phyloP scores from a whole-genome alignment of 169 alveolate species.

The Plasmodium chabaudi region DNA sequence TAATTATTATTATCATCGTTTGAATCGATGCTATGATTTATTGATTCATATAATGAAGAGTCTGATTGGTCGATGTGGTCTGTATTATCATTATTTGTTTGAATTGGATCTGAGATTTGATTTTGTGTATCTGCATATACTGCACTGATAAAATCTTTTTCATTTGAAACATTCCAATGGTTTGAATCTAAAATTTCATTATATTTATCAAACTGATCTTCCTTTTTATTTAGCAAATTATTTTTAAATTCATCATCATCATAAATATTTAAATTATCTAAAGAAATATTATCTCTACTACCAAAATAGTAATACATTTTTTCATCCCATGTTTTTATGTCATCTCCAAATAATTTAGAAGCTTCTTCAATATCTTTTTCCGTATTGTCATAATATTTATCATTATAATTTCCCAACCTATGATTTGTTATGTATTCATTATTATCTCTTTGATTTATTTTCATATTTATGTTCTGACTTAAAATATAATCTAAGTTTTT shows the following conservation, averaged over 20 bases:
- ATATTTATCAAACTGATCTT: constrained; percentile 32
- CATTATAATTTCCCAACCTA: no score
- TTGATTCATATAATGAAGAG: not conserved
- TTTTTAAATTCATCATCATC: constrained; percentile 57
- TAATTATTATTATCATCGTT: not conserved
- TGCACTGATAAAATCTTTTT: constrained; percentile 32
- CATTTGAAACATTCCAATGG: constrained; percentile 1
- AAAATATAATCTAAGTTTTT: constrained; percentile 29
- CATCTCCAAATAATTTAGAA: constrained; percentile 73
- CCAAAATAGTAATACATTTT: constrained; percentile 75
- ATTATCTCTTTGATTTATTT: not conserved
- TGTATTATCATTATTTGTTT: not conserved
- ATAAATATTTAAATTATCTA: constrained; percentile 43
- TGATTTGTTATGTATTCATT: no score
- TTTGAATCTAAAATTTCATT: constrained; percentile 23
- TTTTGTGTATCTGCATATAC: constrained; percentile 11
- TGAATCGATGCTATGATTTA: not conserved
- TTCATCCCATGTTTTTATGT: constrained; percentile 64
- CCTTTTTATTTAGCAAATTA: not conserved
- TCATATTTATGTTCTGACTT: constrained; percentile 51
- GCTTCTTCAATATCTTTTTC: constrained; percentile 66
- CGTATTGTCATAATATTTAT: not conserved
- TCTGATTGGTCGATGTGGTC: not conserved
- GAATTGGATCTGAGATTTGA: not conserved
- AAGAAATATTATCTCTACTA: constrained; percentile 24